Base-by-base conservation (phyloP, 768 basidiomycete species). In the Psilocybe subaeruginosa region DNA sequence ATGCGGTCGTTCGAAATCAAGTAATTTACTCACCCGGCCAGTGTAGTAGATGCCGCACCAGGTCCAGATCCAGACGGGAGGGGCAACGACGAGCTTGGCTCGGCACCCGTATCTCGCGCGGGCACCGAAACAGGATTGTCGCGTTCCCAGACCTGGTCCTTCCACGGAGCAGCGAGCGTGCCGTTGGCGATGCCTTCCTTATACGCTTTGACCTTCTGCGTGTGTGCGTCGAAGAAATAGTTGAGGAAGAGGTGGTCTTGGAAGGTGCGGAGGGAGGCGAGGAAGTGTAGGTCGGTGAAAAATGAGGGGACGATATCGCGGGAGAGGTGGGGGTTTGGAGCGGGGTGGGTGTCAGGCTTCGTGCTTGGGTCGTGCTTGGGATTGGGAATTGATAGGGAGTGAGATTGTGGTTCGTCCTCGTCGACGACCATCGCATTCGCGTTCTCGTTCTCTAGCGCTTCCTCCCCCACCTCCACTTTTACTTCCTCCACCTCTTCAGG, bases 91-190 rank as follows among this genome's bases (percentile, higher is more conserved):
- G 61, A 50, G 54, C 48, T 43, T 39, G 64, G 51, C 56, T 60
- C 35, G 27, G 55, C 8, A 37, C 68, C 66, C n/a, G 63, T 23
- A 35, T 11, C 11, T 35, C n/a, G 7, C 6, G 41, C 14, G 14
- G 41, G 5, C 41, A 12, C 41, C 41, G 37, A 51, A 4, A 55
- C 51, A n/a, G 58, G 67, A 48, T 85, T 80, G 4, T 82, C 79
- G 41, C 70, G 71, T 51, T 79, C 79, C 87, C 87, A 89, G 35
- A 76, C 78, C 35, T 87, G 83, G 66, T 89, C 87, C 66, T 89
- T 89, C 85, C 85, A 87, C 41, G 83, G 78, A 11, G 81, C 85
- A 31, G 84, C 79, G 35, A 85, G 57, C 7, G 73, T 78, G 0
- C 85, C 86, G 12, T 75, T 67, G 2, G 64, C 62, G 19, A 86